Evolutionary conservation across 2,329 filamentous ascomycete species (phyloP).

Genomic region (Corniculantispora saksenae): DNA sequence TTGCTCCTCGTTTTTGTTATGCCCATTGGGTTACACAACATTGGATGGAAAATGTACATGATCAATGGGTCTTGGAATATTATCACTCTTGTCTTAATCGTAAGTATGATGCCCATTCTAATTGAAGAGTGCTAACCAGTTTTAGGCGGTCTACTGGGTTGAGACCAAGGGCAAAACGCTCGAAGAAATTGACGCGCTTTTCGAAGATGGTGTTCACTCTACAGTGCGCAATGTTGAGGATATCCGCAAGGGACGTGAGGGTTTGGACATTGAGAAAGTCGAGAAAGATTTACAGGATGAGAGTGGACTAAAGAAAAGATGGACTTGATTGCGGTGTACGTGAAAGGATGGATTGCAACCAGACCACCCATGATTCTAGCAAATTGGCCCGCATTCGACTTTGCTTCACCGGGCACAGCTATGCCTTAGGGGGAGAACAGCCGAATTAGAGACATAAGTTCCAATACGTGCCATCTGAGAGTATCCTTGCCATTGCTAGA

Average conservation of each 20-base stretch:
- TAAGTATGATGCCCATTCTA: background rate
- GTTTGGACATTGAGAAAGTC: constrained; percentile 1
- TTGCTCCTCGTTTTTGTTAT: constrained; percentile 25
- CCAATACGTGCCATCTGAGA: no score
- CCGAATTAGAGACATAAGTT: no score
- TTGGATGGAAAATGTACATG: constrained; percentile 30
- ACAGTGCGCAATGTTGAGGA: constrained; percentile 25
- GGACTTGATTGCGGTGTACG: background rate
- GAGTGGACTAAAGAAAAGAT: constrained; percentile 1
- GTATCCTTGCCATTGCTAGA: no score
- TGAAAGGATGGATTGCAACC: background rate
- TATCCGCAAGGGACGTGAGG: constrained; percentile 20
- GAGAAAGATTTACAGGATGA: constrained; percentile 10
- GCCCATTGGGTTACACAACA: constrained; percentile 26
- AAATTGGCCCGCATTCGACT: no score
- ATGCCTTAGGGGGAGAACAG: no score
- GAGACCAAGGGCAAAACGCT: constrained; percentile 48
- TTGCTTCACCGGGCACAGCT: no score
- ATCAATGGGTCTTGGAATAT: constrained; percentile 30
- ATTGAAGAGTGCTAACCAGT: background rate
- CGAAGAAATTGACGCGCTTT: constrained; percentile 42
- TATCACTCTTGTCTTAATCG: constrained; percentile 24
- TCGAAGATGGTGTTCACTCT: constrained; percentile 26
- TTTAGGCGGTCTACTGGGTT: constrained; percentile 25
- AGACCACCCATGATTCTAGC: no score